These are phyloP conservation scores for Daphne laureola DNA, from an alignment of 441 rosid genomes.

Conservation along the genomic window DNA sequence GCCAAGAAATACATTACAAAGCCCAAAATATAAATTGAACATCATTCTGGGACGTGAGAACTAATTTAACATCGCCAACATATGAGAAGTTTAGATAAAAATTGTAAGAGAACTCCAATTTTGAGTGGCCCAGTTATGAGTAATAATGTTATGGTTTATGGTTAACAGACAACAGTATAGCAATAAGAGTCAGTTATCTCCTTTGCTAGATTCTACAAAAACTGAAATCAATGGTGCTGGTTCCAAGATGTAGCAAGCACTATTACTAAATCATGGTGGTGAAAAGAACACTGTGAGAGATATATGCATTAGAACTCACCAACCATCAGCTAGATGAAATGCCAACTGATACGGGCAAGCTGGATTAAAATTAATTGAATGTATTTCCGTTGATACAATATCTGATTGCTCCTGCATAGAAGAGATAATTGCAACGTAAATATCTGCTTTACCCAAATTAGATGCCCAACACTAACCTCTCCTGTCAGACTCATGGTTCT, in stretches of 20 bases:
- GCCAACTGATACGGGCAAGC: constrained; percentile 78
- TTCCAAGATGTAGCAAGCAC: too few relatives aligned
- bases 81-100: background rate
- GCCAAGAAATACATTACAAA: constrained; percentile 10
- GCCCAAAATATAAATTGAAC: background rate
- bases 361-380: constrained; percentile 72
- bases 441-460: too few relatives aligned
- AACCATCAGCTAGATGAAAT: constrained; percentile 93
- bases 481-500: too few relatives aligned
- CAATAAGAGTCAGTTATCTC: too few relatives aligned
- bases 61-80: background rate
- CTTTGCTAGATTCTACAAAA: too few relatives aligned
- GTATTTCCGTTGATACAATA: constrained; percentile 71
- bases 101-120: too few relatives aligned
- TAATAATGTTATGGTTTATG: too few relatives aligned
- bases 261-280: too few relatives aligned
- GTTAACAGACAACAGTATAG: too few relatives aligned
- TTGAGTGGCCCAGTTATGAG: too few relatives aligned
- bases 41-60: background rate
- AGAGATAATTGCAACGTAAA: constrained; percentile 1
- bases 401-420: constrained; percentile 75
- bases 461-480: too few relatives aligned
- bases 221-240: too few relatives aligned
- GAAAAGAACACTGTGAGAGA: constrained; percentile 4
- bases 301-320: constrained; percentile 40